Base-by-base conservation (phyloP, 352 stramenopile species). In the Elongisporangium senticosum region DNA sequence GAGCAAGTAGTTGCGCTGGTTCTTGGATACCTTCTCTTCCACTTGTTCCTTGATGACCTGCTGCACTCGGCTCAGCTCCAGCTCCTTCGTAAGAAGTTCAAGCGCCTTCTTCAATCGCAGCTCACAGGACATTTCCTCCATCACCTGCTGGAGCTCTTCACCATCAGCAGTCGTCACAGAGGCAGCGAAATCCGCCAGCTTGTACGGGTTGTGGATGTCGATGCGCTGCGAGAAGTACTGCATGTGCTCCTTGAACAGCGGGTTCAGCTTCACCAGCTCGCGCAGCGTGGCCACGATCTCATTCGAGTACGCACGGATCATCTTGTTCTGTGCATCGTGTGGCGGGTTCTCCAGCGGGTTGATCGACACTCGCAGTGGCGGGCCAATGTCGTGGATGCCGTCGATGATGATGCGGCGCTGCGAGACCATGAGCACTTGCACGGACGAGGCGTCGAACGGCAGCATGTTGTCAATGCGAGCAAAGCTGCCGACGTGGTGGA, bases 1-100 rank as follows among this genome's bases (percentile, higher is more conserved):
- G 14, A 99, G 75, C 64, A 99, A 83, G 72, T 99, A 99, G 53
- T 98, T 97, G 23, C 97, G 83, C 67, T 99, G 97, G 60, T 97
- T 93, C 69, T 98, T 96, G n/a, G 81, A 98, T 64, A 99, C 78
- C 48, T 93, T 94, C 56, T 90, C 83, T 62, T 92, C 81, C 24
- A 94, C 86, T 55, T 97, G 88, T 60, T 96, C 75, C 65, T 94
- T 98, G 71, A 99, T 99, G 56, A 98, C 96, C 74, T 98, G 86
- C 63, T 99, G 97, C 40, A 99, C 75, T 55, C 97, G 98, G 56
- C 79, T 95, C 2, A 99, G 72, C 68, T 99, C 95, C 28, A 96
- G 69, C 68, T 99, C 97, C 71, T 99, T 98, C 4, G 86, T 97
- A 51, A 99, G 87, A 39, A 99, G 75, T 26, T 98, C 93, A 14